Conservation (phyloP, 176 grass and related monocot genomes). For the Oryza coarctata region DNA sequence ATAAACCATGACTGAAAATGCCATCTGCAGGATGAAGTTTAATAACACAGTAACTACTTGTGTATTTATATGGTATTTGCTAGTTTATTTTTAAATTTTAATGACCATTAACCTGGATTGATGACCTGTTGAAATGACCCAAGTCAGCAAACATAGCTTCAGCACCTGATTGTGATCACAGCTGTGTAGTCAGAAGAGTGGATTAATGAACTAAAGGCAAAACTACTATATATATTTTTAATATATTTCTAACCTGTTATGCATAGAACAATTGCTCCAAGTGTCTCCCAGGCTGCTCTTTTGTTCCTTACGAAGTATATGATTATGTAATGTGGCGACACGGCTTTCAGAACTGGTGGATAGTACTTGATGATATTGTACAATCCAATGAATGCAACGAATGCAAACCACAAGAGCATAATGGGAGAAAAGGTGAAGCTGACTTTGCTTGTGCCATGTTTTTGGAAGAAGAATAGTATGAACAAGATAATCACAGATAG, state of each 20-base stretch:
- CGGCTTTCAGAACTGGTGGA: conserved; percentile 60
- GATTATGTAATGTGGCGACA: conserved; percentile 57
- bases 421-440: conserved; percentile 78
- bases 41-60: background rate
- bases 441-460: conserved; percentile 71
- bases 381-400: conserved; percentile 48
- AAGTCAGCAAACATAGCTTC: conserved; percentile 93
- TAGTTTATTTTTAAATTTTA: background rate
- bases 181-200: background rate
- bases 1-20: conserved; percentile 62
- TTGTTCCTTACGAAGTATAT: conserved; percentile 59
- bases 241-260: conserved; percentile 59
- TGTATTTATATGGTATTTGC: background rate
- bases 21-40: conserved; percentile 39
- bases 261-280: conserved; percentile 68
- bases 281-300: conserved; percentile 58
- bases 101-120: conserved; percentile 57
- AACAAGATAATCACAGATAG: conserved; percentile 62
- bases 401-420: conserved; percentile 66
- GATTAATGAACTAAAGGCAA: background rate
- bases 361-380: conserved; percentile 77
- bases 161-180: conserved; percentile 54
- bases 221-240: background rate
- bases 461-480: conserved; percentile 61
- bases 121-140: conserved; percentile 79